Evolutionary conservation across 1,284 basidiomycete genomes (phyloP).

Genomic region (Irpex lacteus): DNA sequence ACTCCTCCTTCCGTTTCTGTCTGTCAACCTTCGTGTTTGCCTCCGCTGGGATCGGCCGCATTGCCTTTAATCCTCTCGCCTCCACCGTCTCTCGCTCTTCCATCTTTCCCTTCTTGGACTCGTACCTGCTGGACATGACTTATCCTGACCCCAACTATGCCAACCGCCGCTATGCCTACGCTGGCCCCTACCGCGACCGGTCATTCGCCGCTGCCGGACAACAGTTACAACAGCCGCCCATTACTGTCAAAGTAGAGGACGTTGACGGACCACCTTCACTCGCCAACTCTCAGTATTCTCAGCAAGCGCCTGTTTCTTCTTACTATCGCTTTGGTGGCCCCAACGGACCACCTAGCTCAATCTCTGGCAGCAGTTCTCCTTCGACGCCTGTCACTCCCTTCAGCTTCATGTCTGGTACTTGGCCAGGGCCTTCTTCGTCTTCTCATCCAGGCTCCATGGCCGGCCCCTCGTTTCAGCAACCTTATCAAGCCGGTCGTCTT

Average conservation of each 20-base stretch:
- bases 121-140: constrained; percentile 10
- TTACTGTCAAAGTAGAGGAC: constrained; percentile 15
- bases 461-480: constrained; percentile 20
- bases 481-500: constrained; percentile 24
- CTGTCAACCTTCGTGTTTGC: constrained; percentile 8
- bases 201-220: constrained; percentile 3
- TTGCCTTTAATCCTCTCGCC: constrained; percentile 4
- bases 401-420: constrained; percentile 32
- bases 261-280: constrained; percentile 10
- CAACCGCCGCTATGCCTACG: constrained; percentile 13
- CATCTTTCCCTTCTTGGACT: not conserved
- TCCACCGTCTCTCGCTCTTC: not conserved
- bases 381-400: constrained; percentile 26
- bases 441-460: constrained; percentile 20
- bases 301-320: constrained; percentile 4
- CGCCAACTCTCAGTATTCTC: constrained; percentile 5
- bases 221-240: constrained; percentile 8
- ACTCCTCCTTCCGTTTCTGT: constrained; percentile 10
- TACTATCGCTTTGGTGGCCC: constrained; percentile 26
- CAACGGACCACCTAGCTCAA: constrained; percentile 17
- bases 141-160: constrained; percentile 15
- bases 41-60: constrained; percentile 7
- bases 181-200: constrained; percentile 14
- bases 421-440: constrained; percentile 18
- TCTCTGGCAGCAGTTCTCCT: constrained; percentile 21